Evolutionary conservation across 2,329 filamentous ascomycete species (phyloP).

Genomic region (Aschersonia sp.): DNA sequence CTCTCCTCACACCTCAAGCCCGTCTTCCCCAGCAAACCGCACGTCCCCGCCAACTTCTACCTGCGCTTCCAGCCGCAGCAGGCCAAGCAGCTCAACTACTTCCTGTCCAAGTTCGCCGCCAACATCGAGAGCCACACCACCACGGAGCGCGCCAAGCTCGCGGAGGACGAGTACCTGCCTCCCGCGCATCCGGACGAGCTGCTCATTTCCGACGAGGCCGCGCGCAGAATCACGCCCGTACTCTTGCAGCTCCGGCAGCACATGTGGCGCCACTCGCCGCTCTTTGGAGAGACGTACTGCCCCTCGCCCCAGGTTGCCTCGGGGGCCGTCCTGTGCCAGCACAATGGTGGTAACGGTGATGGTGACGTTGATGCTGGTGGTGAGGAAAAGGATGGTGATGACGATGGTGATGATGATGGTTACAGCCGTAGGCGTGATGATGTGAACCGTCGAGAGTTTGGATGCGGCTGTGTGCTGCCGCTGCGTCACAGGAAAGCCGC

Average conservation of each 20-base stretch:
- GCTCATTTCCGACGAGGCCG: not conserved
- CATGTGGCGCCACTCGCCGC: not conserved
- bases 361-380: no score
- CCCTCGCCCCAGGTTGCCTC: not conserved
- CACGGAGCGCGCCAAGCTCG: conserved; percentile 1
- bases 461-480: not conserved
- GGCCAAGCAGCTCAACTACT: conserved; percentile 5
- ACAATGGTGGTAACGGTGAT: not conserved
- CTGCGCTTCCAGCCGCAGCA: conserved; percentile 3
- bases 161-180: not conserved
- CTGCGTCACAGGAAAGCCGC: not conserved
- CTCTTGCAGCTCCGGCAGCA: not conserved
- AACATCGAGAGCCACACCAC: conserved; percentile 4
- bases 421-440: no score
- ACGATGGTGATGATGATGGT: no score
- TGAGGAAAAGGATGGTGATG: no score
- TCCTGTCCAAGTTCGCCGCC: conserved; percentile 4
- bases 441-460: no score
- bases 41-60: conserved; percentile 3
- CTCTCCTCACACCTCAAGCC: conserved; percentile 4
- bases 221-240: not conserved
- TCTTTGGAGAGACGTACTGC: not conserved
- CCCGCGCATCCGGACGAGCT: not conserved
- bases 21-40: not conserved
- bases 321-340: not conserved